phyloP scores from a whole-genome alignment of 345 rosid species.

The Heritiera littoralis region DNA sequence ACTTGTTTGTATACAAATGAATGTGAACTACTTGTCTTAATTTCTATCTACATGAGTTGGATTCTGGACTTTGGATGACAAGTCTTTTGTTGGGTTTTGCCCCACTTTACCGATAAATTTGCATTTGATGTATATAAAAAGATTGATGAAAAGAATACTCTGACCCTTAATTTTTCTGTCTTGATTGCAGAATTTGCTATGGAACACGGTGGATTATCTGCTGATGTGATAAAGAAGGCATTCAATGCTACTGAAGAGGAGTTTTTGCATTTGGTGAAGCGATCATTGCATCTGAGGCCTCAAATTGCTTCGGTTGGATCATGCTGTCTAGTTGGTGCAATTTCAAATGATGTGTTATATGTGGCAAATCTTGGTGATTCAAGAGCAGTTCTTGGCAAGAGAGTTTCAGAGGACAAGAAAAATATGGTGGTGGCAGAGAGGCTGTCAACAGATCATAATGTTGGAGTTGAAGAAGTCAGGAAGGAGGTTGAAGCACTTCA shows the following conservation, averaged over 20 bases:
- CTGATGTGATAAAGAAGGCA: slow-evolving; percentile 79
- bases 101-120: not conserved
- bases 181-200: slow-evolving; percentile 60
- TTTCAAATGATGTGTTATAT: slow-evolving; percentile 64
- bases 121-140: not conserved
- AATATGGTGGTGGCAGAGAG: slow-evolving; percentile 68
- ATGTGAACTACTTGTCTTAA: not conserved
- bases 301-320: slow-evolving; percentile 96
- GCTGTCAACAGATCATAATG: slow-evolving; percentile 95
- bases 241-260: slow-evolving; percentile 91
- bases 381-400: slow-evolving; percentile 85
- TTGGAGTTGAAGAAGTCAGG: slow-evolving; percentile 86
- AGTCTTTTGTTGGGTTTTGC: not conserved
- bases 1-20: not conserved
- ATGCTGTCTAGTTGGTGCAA: slow-evolving; percentile 91
- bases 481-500: slow-evolving; percentile 94
- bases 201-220: slow-evolving; percentile 90
- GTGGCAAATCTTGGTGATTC: slow-evolving; percentile 98
- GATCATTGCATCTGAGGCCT: slow-evolving; percentile 60
- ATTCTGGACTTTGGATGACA: not conserved
- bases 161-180: not conserved
- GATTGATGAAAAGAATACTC: slow-evolving; percentile 7
- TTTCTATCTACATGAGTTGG: not conserved
- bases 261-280: slow-evolving; percentile 74
- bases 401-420: slow-evolving; percentile 41